Evolutionary conservation across 345 rosid species (phyloP), one percentile per base, ranked within the genome.

Genomic region (Ailanthus altissimus): DNA sequence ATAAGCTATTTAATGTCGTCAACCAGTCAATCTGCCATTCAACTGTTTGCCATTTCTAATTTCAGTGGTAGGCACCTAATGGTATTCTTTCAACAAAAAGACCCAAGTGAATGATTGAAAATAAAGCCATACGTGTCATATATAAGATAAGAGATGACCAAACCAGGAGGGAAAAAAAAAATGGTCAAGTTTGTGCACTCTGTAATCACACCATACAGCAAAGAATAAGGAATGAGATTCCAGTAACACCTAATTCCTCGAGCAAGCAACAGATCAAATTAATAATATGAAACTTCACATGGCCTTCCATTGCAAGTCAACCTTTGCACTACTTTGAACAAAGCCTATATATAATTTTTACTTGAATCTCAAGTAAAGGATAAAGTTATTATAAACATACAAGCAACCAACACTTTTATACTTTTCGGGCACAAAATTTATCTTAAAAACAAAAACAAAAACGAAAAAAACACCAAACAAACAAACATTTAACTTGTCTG

Each of bases 31-130:
- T n/a, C n/a, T n/a, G 25, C 66, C 57, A 15, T 45, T 43, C 45
- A 74, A 32, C 72, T 59, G 70, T 54, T 58, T 59, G 58, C 57
- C n/a, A 51, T 51, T 20, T 18, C 14, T 76, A 62, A 51, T 38
- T 81, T 75, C n/a, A 69, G 64, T 49, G 26, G 56, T 28, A 36
- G 47, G 51, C 20, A 32, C 38, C 3, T 32, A 32, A 32, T 32
- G 38, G 38, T 32, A 32, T 32, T 32, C 38, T 32, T 32, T 32
- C 38, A 32, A 32, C 38, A 32, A 32, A 32, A 32, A 32, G 38
- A 32, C 38, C 38, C 38, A 1, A 32, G 38, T 32, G 2, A 3
- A 3, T 32, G 38, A 32, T 32, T 32, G 38, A 32, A 32, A 3
- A 32, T 32, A 32, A 32, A 32, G 38, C 38, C n/a, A n/a, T n/a